Evolutionary conservation across 768 basidiomycete genomes (phyloP).

Genomic region (Hygrophorus pudorinus): DNA sequence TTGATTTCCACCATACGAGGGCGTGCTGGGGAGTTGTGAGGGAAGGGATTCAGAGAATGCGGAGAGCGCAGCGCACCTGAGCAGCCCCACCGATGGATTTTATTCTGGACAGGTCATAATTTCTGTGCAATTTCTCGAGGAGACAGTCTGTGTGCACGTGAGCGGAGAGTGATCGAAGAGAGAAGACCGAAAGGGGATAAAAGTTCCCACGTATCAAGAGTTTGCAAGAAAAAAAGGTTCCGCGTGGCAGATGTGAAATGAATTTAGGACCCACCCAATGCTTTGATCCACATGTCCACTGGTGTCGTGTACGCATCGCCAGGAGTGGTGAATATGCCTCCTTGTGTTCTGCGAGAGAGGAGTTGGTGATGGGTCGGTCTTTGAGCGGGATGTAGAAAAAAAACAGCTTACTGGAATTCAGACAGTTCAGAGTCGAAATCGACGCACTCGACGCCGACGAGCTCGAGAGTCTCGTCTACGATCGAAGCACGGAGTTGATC

Average conservation of each 20-base stretch:
- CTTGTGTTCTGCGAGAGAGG: conserved; percentile 58
- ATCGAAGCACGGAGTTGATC: conserved; percentile 79
- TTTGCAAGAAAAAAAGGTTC: conserved; percentile 42
- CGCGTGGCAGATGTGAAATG: conserved; percentile 24
- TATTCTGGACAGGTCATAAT: conserved; percentile 60
- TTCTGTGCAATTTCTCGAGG: conserved; percentile 63
- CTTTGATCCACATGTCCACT: conserved; percentile 87
- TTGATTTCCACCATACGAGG: conserved; percentile 83
- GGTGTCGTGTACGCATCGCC: conserved; percentile 84
- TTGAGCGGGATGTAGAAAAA: conserved; percentile 10
- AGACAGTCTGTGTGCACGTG: conserved; percentile 49
- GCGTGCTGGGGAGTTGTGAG: conserved; percentile 38
- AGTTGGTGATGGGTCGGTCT: conserved; percentile 9
- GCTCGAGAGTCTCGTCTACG: conserved; percentile 73
- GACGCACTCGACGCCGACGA: conserved; percentile 73
- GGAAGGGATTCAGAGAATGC: conserved; percentile 4
- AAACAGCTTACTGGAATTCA: conserved; percentile 65
- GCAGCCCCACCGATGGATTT: conserved; percentile 72
- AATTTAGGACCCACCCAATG: conserved; percentile 49
- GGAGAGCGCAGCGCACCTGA: conserved; percentile 37
- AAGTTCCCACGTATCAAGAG: conserved; percentile 19
- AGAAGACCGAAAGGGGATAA: conserved; percentile 18
- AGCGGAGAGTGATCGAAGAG: conserved; percentile 22
- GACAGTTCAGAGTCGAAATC: conserved; percentile 75
- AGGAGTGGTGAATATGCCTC: conserved; percentile 78